Conservation (phyloP, 139 green algal genomes). For the Picochlorum costavermella region DNA sequence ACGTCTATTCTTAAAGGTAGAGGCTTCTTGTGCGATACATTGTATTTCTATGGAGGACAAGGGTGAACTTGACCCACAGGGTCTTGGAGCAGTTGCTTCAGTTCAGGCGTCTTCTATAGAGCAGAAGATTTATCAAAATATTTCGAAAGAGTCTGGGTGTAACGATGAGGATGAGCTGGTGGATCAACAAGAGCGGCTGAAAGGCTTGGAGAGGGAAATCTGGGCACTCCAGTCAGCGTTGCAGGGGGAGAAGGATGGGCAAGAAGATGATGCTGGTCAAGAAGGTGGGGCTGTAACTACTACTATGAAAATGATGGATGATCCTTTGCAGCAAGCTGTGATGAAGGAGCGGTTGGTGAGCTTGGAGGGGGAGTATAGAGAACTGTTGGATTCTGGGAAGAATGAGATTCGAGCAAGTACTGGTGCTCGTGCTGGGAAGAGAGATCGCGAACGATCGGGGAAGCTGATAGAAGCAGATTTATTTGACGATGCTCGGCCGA, state of each 20-base stretch:
- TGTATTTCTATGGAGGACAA: no score
- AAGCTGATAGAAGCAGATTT: slow-evolving; percentile 29
- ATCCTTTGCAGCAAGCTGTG: slow-evolving; percentile 27
- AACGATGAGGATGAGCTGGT: no score
- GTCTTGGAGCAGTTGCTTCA: no score
- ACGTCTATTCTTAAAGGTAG: no score
- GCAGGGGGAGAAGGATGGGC: neutral
- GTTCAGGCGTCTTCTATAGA: no score
- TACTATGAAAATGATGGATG: neutral
- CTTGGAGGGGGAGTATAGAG: slow-evolving; percentile 12
- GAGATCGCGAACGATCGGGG: no score
- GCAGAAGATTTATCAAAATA: no score
- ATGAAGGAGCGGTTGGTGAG: slow-evolving; percentile 30
- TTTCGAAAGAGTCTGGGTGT: no score
- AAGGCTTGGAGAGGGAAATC: neutral
- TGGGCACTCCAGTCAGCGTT: neutral
- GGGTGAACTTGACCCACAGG: no score
- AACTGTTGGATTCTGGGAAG: slow-evolving; percentile 15
- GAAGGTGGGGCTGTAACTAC: no score
- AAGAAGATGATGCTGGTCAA: neutral
- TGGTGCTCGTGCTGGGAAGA: no score
- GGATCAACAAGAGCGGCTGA: neutral
- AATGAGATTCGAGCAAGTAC: neutral
- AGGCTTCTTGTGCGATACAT: no score
- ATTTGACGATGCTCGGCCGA: slow-evolving; percentile 11